These are phyloP conservation scores for Petunia axillaris DNA, from an alignment of 257 asterid species.

Conservation along the genomic window DNA sequence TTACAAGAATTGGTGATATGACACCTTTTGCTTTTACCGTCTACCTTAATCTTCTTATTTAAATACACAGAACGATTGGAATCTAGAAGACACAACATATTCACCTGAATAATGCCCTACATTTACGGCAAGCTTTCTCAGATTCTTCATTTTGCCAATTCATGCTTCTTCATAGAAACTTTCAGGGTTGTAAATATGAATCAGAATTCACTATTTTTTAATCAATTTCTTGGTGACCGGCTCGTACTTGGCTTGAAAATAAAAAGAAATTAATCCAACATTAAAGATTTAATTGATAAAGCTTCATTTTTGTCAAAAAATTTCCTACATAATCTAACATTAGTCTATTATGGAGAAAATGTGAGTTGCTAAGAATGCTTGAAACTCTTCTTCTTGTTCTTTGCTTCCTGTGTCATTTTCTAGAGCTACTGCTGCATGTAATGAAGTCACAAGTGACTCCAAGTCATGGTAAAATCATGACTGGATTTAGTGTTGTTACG, in stretches of 20 bases:
- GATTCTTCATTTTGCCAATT: background rate
- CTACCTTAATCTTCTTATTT: background rate
- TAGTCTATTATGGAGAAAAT: slow-evolving; percentile 4
- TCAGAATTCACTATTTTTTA: background rate
- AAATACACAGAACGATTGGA: background rate
- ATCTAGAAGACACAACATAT: slow-evolving; percentile 5
- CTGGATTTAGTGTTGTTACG: slow-evolving; percentile 16
- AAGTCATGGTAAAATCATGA: slow-evolving; percentile 3
- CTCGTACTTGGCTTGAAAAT: background rate
- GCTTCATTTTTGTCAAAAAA: background rate
- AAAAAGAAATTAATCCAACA: background rate
- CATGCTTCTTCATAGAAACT: slow-evolving; percentile 9
- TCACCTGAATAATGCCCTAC: slow-evolving; percentile 14
- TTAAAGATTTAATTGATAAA: background rate
- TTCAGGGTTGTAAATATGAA: background rate
- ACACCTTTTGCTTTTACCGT: background rate
- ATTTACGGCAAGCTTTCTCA: background rate
- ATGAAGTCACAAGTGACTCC: slow-evolving; percentile 13
- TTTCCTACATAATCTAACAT: slow-evolving; percentile 18
- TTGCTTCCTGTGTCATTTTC: slow-evolving; percentile 11
- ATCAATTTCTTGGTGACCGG: background rate
- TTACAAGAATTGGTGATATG: background rate
- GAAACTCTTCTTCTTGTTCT: background rate
- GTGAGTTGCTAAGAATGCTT: background rate
- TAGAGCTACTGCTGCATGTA: slow-evolving; percentile 15